These are phyloP conservation scores for Rhododendron henanense DNA, from an alignment of 148 eudicot species.

Conservation along the genomic window DNA sequence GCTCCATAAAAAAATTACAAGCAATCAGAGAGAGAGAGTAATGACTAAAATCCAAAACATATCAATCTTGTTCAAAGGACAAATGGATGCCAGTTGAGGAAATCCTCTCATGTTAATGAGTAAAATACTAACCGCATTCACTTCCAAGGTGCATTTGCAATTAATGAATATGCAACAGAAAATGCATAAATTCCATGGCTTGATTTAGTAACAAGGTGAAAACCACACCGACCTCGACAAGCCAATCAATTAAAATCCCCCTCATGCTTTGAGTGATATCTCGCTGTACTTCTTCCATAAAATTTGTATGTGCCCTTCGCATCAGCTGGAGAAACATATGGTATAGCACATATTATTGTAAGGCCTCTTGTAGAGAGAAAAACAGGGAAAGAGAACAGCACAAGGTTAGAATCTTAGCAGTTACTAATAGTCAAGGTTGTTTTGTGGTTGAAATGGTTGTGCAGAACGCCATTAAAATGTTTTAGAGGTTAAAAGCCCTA, in stretches of 20 bases:
- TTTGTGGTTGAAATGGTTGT: background rate
- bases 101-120: background rate
- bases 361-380: conserved; percentile 2
- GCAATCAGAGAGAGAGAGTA: background rate
- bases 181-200: background rate
- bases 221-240: conserved; percentile 65
- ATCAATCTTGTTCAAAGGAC: background rate
- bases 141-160: background rate
- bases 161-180: background rate
- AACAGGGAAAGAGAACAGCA: background rate
- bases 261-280: conserved; percentile 80
- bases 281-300: conserved; percentile 64
- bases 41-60: background rate
- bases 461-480: background rate
- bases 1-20: background rate
- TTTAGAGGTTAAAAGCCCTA: background rate
- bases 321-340: conserved; percentile 44
- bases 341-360: background rate
- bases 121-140: background rate
- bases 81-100: background rate
- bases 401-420: background rate
- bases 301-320: conserved; percentile 41
- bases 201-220: background rate
- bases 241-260: conserved; percentile 83
- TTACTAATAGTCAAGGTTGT: background rate